A percentile compares a stretch with the other conserved stretches of the same genome.
Evolutionary conservation across 306 rosid genomes (phyloP).

Genomic region (Castanea mollissima): DNA sequence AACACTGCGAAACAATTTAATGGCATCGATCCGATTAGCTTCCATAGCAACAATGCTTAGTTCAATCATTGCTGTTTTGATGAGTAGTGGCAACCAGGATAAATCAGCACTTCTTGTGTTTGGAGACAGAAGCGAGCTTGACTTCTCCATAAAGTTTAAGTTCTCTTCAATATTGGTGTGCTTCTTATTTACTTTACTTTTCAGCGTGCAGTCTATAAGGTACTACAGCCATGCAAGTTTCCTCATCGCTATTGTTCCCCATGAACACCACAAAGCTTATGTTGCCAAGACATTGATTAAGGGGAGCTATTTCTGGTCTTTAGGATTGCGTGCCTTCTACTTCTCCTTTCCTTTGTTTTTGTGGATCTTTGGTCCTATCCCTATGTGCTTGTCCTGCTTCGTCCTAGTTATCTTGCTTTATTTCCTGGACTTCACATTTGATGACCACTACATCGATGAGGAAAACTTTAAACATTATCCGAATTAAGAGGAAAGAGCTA

Average conservation of each 20-base stretch:
- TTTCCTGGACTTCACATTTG: conserved; percentile 60
- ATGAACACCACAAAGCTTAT: conserved; percentile 43
- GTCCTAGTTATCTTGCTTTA: conserved; percentile 54
- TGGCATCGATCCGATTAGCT: conserved; percentile 90
- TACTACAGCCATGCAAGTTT: conserved; percentile 82
- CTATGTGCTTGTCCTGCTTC: conserved; percentile 55
- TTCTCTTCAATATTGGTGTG: conserved; percentile 73
- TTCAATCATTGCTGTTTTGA: conserved; percentile 69
- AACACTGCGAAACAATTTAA: conserved; percentile 78
- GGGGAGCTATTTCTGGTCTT: conserved; percentile 84
- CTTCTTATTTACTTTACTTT: conserved; percentile 60
- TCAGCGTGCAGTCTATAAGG: conserved; percentile 81
- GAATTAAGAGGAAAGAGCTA: no score
- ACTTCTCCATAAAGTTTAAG: conserved; percentile 39
- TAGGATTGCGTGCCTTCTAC: conserved; percentile 84
- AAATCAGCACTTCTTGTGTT: conserved; percentile 14
- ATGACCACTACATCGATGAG: conserved; percentile 29
- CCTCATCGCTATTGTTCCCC: conserved; percentile 65
- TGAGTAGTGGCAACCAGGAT: conserved; percentile 33
- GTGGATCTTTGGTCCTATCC: conserved; percentile 91
- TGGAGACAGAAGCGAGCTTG: conserved; percentile 47
- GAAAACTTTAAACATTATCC: conserved; percentile 10
- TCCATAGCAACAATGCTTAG: conserved; percentile 83
- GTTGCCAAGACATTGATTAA: conserved; percentile 63
- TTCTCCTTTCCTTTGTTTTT: conserved; percentile 77